Evolutionary conservation across 1,284 basidiomycete genomes (phyloP), one percentile per base, ranked within the genome.

Genomic region (Naganishia cerealis): DNA sequence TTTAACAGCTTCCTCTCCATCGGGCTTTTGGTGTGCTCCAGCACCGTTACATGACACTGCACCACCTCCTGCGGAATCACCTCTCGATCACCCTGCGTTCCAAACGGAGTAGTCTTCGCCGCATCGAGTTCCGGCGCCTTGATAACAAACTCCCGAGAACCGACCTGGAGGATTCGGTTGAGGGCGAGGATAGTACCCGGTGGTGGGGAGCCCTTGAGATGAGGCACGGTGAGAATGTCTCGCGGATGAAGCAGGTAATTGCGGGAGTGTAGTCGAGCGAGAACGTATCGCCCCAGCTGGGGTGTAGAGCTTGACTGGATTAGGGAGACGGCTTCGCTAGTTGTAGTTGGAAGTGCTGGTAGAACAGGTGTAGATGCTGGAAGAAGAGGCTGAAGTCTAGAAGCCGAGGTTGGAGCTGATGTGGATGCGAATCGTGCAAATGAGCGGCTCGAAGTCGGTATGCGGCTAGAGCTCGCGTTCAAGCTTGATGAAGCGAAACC

Each of bases 21-120:
- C 58, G 86, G 86, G 18, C 92, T 91, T 81, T 94, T 96, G 43
- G 95, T 98, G 78, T 99, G 94, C 81, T 99, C 95, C 56, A 98
- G 83, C 15, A 99, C 93, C 18, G 93, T 95, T 24, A 93, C 89
- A 71, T 89, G 84, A 52, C 94, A 89, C 69, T 84, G 83, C 70
- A 96, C 88, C 55, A 86, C 68, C 57, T 72, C 71, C 4, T 67
- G 50, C 2, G 77, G 77, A 58, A 80, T 63, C n/a, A 57, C 54
- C 33, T 68, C 65, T 1, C 67, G 61, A 7, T 69, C 38, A 6
- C 56, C 67, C 42, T 55, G 52, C 36, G 54, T 81, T 57, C 52
- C 62, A 88, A 63, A 53, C 16, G 50, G 57, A 33, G 52, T 12
- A 87, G 33, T 55, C 42, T 67, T 61, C 42, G 39, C 53, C 21